Conservation (phyloP, 2,329 filamentous ascomycete species). For the Alternaria panax region DNA sequence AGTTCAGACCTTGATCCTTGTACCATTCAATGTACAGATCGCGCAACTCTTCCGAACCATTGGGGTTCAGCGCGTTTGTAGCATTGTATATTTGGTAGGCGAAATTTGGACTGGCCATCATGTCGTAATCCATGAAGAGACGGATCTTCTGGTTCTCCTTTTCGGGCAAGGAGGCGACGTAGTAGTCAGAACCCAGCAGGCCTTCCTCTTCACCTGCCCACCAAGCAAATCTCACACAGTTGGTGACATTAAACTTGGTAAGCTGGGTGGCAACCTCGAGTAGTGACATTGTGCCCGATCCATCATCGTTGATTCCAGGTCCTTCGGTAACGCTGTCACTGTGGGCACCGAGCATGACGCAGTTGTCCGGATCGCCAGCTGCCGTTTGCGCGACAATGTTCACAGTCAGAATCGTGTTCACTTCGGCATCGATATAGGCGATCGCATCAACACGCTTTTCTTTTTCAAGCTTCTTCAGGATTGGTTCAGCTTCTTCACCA, state of each 20-base stretch:
- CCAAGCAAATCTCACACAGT: slow-evolving; percentile 53
- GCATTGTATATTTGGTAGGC: slow-evolving; percentile 53
- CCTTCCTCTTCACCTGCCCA: slow-evolving; percentile 52
- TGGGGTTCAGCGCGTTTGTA: slow-evolving; percentile 47
- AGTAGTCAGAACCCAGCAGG: slow-evolving; percentile 51
- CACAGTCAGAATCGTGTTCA: slow-evolving; percentile 59
- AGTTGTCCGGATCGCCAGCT: slow-evolving; percentile 49
- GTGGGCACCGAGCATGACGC: slow-evolving; percentile 53
- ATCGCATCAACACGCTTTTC: slow-evolving; percentile 52
- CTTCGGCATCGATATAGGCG: slow-evolving; percentile 57
- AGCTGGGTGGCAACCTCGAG: slow-evolving; percentile 52
- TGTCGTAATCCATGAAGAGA: slow-evolving; percentile 55
- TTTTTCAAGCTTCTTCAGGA: slow-evolving; percentile 60
- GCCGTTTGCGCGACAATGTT: slow-evolving; percentile 53
- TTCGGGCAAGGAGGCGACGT: slow-evolving; percentile 44
- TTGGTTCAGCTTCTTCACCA: slow-evolving; percentile 65
- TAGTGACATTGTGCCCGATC: slow-evolving; percentile 50
- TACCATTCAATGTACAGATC: slow-evolving; percentile 52
- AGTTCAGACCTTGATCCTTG: slow-evolving; percentile 46
- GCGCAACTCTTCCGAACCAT: slow-evolving; percentile 47
- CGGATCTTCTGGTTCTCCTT: slow-evolving; percentile 51
- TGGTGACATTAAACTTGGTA: slow-evolving; percentile 49
- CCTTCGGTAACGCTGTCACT: slow-evolving; percentile 52
- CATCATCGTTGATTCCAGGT: slow-evolving; percentile 54
- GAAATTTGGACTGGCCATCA: slow-evolving; percentile 53